A percentile compares a stretch with the other conserved stretches of the same genome.
Evolutionary conservation across 305 asterid genomes (phyloP).

Genomic region (Fraxinus velutina): DNA sequence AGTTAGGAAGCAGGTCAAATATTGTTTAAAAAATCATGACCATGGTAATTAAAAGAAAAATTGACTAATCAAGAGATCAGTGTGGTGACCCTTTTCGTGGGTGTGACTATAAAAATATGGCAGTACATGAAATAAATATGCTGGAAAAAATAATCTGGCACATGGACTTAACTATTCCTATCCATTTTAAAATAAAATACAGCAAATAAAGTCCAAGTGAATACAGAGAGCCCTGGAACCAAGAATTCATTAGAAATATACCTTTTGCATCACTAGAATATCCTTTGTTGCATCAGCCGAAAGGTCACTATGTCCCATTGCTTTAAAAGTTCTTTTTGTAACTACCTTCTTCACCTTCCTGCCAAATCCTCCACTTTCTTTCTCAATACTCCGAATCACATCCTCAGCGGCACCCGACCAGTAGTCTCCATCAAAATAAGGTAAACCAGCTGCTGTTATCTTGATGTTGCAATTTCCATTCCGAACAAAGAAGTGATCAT

Average conservation of each 20-base stretch:
- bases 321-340: slow-evolving; percentile 51
- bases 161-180: neutral
- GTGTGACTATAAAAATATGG: neutral
- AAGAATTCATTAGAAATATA: slow-evolving; percentile 22
- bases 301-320: slow-evolving; percentile 50
- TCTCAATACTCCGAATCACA: slow-evolving; percentile 32
- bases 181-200: neutral
- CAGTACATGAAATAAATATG: neutral
- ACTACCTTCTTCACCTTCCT: slow-evolving; percentile 33
- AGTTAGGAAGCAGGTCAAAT: neutral
- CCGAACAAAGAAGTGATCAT: slow-evolving; percentile 54
- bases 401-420: slow-evolving; percentile 65
- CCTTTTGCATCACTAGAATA: slow-evolving; percentile 62
- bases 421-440: slow-evolving; percentile 69
- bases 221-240: neutral
- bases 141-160: neutral
- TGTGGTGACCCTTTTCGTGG: neutral
- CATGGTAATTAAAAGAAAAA: neutral
- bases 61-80: neutral
- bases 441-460: slow-evolving; percentile 64
- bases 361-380: slow-evolving; percentile 33
- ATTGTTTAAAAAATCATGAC: neutral
- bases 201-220: neutral
- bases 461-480: slow-evolving; percentile 45
- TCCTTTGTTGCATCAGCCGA: slow-evolving; percentile 50